A percentile compares a stretch with the other conserved stretches of the same genome.
phyloP scores from a whole-genome alignment of 2,329 filamentous ascomycete genomes.

The Pseudohalonectria lignicola region DNA sequence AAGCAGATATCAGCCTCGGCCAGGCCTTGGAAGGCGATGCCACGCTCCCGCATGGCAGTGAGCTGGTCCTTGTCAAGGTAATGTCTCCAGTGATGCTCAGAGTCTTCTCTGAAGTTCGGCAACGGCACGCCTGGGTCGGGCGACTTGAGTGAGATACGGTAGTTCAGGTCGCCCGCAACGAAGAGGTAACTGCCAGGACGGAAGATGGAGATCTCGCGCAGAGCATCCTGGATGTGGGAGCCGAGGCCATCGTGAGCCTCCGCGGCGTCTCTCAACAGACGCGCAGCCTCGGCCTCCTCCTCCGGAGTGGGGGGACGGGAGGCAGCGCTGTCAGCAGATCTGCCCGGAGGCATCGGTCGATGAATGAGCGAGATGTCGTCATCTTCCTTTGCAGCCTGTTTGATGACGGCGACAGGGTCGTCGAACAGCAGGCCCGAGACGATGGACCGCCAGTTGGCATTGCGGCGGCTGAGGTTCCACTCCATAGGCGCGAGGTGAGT shows the following conservation, averaged over 20 bases:
- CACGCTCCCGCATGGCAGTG: conserved; percentile 54
- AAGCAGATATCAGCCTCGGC: conserved; percentile 66
- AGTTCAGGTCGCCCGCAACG: conserved; percentile 88
- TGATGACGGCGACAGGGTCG: conserved; percentile 31
- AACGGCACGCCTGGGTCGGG: conserved; percentile 52
- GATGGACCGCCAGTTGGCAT: conserved; percentile 81
- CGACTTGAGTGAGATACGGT: conserved; percentile 63
- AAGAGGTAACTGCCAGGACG: conserved; percentile 68
- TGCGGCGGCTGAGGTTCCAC: conserved; percentile 60
- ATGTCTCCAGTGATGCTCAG: conserved; percentile 49
- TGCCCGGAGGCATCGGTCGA: conserved; percentile 3
- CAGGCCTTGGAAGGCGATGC: conserved; percentile 67
- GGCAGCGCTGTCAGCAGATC: conserved; percentile 9
- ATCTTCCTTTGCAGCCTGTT: conserved; percentile 1
- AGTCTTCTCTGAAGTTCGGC: conserved; percentile 47
- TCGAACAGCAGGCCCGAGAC: conserved; percentile 71
- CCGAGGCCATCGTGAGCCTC: conserved; percentile 7
- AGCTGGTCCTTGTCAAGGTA: conserved; percentile 74
- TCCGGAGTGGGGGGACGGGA: conserved; percentile 13
- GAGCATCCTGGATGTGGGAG: conserved; percentile 9
- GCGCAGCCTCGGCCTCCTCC: conserved; percentile 28
- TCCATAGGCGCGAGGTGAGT: conserved; percentile 89
- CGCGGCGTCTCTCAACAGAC: conserved; percentile 15
- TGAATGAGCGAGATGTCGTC: background rate
- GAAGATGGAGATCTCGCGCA: conserved; percentile 59